These are phyloP conservation scores for Tranzscheliella williamsii DNA, from an alignment of 1,284 basidiomycete genomes.

Conservation along the genomic window DNA sequence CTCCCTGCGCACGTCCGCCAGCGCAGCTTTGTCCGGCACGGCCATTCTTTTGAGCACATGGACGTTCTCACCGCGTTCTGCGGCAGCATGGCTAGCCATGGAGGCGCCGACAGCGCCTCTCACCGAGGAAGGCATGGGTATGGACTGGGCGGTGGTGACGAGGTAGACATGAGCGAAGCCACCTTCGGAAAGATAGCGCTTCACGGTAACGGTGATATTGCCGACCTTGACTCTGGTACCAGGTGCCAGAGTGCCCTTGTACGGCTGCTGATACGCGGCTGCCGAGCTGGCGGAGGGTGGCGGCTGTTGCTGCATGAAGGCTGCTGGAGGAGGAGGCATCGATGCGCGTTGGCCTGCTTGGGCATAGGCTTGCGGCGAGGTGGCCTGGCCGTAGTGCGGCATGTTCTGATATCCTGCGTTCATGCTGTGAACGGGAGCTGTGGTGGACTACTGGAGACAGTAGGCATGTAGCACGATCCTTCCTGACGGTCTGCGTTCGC, in stretches of 20 bases:
- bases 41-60: constrained; percentile 98
- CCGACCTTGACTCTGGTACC: constrained; percentile 90
- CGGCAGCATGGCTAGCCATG: constrained; percentile 24
- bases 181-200: constrained; percentile 90
- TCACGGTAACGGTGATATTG: constrained; percentile 81
- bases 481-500: too few species aligned
- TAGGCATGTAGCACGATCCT: too few species aligned
- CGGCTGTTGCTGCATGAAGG: constrained; percentile 12
- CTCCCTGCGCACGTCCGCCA: constrained; percentile 94
- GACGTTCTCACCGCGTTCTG: constrained; percentile 67
- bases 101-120: constrained; percentile 20
- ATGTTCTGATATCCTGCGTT: constrained; percentile 7
- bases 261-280: constrained; percentile 27
- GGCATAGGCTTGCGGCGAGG: constrained; percentile 6
- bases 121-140: constrained; percentile 62
- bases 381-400: constrained; percentile 32
- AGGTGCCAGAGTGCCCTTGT: constrained; percentile 57
- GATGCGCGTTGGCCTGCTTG: constrained; percentile 6
- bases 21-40: constrained; percentile 83
- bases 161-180: constrained; percentile 99
- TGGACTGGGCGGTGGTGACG: constrained; percentile 79
- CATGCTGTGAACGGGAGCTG: too few species aligned
- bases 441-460: too few species aligned
- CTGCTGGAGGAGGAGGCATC: constrained; percentile 1
- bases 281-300: constrained; percentile 1